Conservation (phyloP, 2,329 filamentous ascomycete genomes). For the Onygenales sp. region DNA sequence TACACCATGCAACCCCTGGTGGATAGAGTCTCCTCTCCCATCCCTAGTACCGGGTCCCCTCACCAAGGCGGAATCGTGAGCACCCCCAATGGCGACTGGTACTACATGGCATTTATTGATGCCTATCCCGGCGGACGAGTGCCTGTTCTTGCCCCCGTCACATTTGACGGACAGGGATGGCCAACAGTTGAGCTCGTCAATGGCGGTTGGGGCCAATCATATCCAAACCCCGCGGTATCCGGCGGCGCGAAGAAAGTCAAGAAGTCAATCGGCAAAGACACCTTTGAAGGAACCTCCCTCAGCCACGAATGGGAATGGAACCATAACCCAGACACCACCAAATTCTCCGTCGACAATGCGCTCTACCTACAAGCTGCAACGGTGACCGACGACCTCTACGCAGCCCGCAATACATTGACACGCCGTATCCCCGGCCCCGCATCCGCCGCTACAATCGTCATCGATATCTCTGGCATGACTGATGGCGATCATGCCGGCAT, state of each 20-base stretch:
- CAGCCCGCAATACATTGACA: conserved; percentile 34
- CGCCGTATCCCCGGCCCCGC: conserved; percentile 32
- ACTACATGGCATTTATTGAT: conserved; percentile 49
- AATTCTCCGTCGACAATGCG: conserved; percentile 37
- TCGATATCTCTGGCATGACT: conserved; percentile 41
- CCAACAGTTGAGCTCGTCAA: conserved; percentile 36
- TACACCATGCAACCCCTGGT: conserved; percentile 41
- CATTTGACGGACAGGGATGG: conserved; percentile 45
- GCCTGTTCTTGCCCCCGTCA: conserved; percentile 48
- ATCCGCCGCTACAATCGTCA: conserved; percentile 39
- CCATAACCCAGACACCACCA: conserved; percentile 47
- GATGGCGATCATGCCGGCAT: conserved; percentile 46
- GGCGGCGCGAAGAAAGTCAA: conserved; percentile 15
- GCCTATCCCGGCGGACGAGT: conserved; percentile 48
- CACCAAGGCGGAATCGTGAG: conserved; percentile 51
- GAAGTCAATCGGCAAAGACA: conserved; percentile 33
- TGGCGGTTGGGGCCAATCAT: conserved; percentile 41
- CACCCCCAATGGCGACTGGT: conserved; percentile 46
- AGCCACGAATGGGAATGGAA: conserved; percentile 51
- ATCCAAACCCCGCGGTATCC: conserved; percentile 23
- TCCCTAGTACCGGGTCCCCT: conserved; percentile 37
- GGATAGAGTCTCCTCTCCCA: conserved; percentile 33
- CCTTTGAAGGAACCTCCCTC: conserved; percentile 36
- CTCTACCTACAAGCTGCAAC: conserved; percentile 42
- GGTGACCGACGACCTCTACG: conserved; percentile 42